Conservation (phyloP, 2,329 filamentous ascomycete species). For the Botrytis pseudocinerea region DNA sequence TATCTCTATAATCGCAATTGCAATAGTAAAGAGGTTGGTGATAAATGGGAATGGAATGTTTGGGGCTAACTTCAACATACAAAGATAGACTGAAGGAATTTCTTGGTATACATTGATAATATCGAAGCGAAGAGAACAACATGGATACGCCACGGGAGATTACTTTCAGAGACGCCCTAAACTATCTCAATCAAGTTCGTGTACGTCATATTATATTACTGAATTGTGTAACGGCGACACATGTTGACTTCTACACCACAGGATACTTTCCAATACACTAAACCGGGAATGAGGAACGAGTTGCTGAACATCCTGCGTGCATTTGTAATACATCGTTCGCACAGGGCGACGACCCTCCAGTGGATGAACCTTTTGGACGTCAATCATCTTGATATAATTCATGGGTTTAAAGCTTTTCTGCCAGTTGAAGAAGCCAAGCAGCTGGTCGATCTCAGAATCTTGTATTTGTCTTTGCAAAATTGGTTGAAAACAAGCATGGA, state of each 20-base stretch:
- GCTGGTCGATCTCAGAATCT: not conserved
- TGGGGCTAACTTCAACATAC: not conserved
- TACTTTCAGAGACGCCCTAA: not conserved
- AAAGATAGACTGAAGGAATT: no score
- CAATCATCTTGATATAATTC: not conserved
- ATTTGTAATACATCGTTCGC: fast-evolving
- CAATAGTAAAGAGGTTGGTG: no score
- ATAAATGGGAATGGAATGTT: no score
- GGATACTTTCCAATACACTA: no score
- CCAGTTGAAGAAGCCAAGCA: fast-evolving
- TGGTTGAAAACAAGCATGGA: not conserved
- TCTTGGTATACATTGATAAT: not conserved
- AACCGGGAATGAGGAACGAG: fast-evolving
- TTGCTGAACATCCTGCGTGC: not conserved
- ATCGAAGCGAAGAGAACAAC: not conserved
- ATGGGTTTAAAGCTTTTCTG: fast-evolving
- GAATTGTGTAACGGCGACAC: not conserved
- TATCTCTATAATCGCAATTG: not conserved
- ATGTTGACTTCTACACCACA: not conserved
- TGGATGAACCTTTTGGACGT: not conserved
- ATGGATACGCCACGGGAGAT: not conserved
- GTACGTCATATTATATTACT: not conserved
- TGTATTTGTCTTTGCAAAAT: not conserved
- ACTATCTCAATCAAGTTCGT: not conserved
- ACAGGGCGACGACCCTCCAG: not conserved